Evolutionary conservation across 2,329 filamentous ascomycete genomes (phyloP), one percentile per base, ranked within the genome.

Genomic region (Chaetomiaceae sp.): DNA sequence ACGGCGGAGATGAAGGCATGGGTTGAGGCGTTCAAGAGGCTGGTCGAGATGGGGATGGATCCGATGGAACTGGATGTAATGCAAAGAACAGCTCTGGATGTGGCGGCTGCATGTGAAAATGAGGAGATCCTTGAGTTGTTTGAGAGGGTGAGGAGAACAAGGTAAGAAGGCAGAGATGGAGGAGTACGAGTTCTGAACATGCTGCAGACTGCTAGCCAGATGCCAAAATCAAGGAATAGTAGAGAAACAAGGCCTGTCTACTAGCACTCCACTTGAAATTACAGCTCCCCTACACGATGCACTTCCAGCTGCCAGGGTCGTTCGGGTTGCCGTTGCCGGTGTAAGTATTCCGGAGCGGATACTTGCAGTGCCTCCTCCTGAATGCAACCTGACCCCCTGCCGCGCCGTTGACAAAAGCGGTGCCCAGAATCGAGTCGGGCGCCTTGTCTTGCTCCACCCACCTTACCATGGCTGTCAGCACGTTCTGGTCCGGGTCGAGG

Each of bases 401-500:
- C 6, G 25, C 20, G 8, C 21, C 48, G 17, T 19, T 31, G 5
- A 41, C 35, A 9, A 40, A 41, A 3, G 39, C 35, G 16, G 39
- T 40, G 13, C 43, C 49, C 27, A 37, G 20, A 3, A 63, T 55
- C 2, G 65, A 63, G 30, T 73, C 70, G 0, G 74, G 73, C 1
- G 72, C 71, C n/a, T 63, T 53, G 5, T 62, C 66, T 21, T 67
- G 51, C 59, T 72, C 74, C 1, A 76, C 73, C 73, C 73, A 76
- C 12, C 68, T 62, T 2, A 76, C 71, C n/a, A 76, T 58, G 5
- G 70, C 68, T 62, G 69, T 67, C n/a, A 77, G 58, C 0, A 73
- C 62, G 44, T 77, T 45, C 34, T 44, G 17, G 17, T 40, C 41
- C 48, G 41, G 48, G 25, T 45, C 34, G 7, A 44, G 34, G 20